These are phyloP conservation scores for Podila verticillata DNA, from an alignment of 192 early-diverging fungal genomes.

Conservation along the genomic window DNA sequence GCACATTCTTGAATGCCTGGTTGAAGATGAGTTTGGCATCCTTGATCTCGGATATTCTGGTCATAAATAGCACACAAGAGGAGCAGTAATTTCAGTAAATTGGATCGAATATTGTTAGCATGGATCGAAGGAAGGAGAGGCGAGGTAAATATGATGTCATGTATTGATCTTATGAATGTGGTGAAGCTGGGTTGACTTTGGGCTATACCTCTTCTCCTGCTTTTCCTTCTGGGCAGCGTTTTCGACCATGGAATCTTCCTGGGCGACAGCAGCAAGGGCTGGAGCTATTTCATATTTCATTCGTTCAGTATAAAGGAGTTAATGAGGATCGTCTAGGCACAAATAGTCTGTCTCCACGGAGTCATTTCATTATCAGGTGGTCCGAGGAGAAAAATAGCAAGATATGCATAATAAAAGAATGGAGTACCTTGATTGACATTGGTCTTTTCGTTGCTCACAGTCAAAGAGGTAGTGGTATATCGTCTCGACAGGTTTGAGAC, in stretches of 20 bases:
- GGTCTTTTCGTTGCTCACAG: not conserved
- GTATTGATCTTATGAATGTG: not conserved
- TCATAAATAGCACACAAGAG: conserved; percentile 1
- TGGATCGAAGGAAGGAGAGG: not conserved
- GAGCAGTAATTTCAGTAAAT: not conserved
- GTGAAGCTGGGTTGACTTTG: not conserved
- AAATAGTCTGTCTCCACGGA: too few relatives aligned
- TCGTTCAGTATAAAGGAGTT: not conserved
- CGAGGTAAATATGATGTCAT: not conserved
- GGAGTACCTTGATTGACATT: not conserved
- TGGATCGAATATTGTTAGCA: conserved; percentile 6
- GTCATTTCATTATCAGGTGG: not conserved
- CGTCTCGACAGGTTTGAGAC: not conserved
- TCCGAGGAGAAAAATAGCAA: not conserved
- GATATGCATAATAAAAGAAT: not conserved
- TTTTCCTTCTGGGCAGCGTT: conserved; percentile 22
- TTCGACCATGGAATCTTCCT: conserved; percentile 28
- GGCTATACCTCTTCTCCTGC: conserved; percentile 26
- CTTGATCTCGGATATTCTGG: conserved; percentile 61
- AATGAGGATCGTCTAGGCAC: not conserved
- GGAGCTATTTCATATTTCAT: conserved; percentile 29
- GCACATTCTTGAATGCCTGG: conserved; percentile 67
- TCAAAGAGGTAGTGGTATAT: conserved; percentile 2
- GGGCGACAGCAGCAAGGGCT: conserved; percentile 28
- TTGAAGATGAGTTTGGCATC: conserved; percentile 71